Evolutionary conservation across 148 eudicot genomes (phyloP).

Genomic region (Bassia scoparia): DNA sequence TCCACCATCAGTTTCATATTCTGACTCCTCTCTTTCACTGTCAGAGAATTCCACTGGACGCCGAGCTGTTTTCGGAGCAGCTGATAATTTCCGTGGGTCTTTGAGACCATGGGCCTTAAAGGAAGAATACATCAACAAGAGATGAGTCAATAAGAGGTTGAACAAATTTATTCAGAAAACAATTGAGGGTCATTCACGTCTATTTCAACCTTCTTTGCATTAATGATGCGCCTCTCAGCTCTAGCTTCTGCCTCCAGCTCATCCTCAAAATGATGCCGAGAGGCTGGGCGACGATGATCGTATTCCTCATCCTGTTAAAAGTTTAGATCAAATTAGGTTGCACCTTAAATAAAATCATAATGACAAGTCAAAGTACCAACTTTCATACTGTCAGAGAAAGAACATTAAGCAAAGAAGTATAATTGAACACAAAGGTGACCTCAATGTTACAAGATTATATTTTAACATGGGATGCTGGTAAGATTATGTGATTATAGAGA

Average conservation of each 20-base stretch:
- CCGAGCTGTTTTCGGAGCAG: conserved; percentile 57
- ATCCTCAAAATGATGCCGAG: conserved; percentile 72
- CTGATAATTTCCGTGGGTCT: conserved; percentile 62
- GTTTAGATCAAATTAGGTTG: background rate
- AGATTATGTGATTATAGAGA: conserved; percentile 1
- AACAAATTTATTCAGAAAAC: background rate
- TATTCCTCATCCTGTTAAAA: conserved; percentile 74
- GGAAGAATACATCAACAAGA: background rate
- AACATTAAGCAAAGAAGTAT: background rate
- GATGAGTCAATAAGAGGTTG: background rate
- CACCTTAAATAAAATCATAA: background rate
- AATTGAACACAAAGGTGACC: background rate
- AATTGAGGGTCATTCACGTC: background rate
- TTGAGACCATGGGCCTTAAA: conserved; percentile 49
- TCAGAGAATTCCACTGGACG: conserved; percentile 76
- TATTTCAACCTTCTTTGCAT: conserved; percentile 70
- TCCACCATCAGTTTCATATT: conserved; percentile 95
- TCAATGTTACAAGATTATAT: background rate
- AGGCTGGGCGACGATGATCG: conserved; percentile 65
- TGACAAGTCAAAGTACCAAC: background rate
- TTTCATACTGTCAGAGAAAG: background rate
- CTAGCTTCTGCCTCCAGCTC: conserved; percentile 88
- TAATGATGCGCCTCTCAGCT: conserved; percentile 85
- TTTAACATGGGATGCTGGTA: background rate
- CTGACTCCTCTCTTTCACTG: conserved; percentile 92